These are phyloP conservation scores for Ophiocordyceps unilateralis DNA, from an alignment of 2,329 filamentous ascomycete species.

Conservation along the genomic window DNA sequence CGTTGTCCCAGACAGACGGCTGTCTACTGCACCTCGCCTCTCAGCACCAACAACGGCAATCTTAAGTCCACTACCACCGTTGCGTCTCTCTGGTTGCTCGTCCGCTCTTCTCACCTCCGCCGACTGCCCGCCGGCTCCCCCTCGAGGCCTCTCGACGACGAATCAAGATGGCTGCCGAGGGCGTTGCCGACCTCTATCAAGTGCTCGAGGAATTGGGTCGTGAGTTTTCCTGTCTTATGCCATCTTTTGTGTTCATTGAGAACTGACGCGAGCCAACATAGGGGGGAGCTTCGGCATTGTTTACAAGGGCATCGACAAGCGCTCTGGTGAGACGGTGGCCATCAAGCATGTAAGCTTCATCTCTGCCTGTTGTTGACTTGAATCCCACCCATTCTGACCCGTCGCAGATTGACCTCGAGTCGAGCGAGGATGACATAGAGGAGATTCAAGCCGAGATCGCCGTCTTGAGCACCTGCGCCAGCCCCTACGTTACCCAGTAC, in stretches of 20 bases:
- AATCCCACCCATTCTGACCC: not conserved
- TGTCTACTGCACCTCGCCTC: not conserved
- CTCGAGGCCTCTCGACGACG: not conserved
- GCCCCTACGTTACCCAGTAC: constrained; percentile 88
- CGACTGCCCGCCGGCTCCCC: constrained; percentile 1
- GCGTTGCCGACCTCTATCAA: constrained; percentile 75
- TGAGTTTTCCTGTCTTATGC: constrained; percentile 29
- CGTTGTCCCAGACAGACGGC: constrained; percentile 14
- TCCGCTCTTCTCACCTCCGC: not conserved
- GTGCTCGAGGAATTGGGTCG: constrained; percentile 92
- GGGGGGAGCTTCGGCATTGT: constrained; percentile 93
- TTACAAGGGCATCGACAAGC: constrained; percentile 86
- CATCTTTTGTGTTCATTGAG: not conserved
- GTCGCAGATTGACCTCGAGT: constrained; percentile 84
- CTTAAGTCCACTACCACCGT: not conserved
- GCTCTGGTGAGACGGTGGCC: constrained; percentile 82
- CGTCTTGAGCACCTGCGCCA: constrained; percentile 85
- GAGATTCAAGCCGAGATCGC: constrained; percentile 97
- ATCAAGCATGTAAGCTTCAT: constrained; percentile 68
- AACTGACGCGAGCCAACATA: constrained; percentile 18
- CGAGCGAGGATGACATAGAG: constrained; percentile 93
- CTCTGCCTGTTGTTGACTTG: no score
- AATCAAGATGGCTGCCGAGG: constrained; percentile 38
- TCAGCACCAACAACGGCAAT: not conserved
- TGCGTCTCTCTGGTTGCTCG: constrained; percentile 4